Percentiles rank a stretch among this genome's conserved stretches.
phyloP scores from a whole-genome alignment of 768 basidiomycete species.

The Naematelia aurantialba region DNA sequence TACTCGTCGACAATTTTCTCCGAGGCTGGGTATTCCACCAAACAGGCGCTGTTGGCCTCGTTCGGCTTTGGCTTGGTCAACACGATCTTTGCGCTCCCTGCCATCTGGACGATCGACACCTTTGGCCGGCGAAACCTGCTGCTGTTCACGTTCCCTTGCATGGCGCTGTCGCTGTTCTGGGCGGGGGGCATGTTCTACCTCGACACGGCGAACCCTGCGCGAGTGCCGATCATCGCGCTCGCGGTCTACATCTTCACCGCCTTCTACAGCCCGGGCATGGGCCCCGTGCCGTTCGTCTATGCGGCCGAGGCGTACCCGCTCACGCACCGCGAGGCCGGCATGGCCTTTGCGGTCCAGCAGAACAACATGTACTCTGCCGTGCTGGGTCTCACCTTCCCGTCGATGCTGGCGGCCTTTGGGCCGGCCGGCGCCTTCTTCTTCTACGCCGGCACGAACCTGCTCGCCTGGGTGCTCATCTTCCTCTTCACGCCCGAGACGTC shows the following conservation, averaged over 20 bases:
- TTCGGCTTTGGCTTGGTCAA: conserved; percentile 48
- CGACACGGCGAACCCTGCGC: conserved; percentile 41
- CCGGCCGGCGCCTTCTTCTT: conserved; percentile 71
- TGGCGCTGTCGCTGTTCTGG: conserved; percentile 54
- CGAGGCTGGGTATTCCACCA: conserved; percentile 43
- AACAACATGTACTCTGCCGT: conserved; percentile 37
- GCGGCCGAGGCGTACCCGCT: conserved; percentile 77
- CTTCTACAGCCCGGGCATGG: conserved; percentile 60
- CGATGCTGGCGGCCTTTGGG: conserved; percentile 60
- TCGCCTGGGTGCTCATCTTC: conserved; percentile 34
- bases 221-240: conserved; percentile 53
- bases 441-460: conserved; percentile 53
- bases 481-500: conserved; percentile 36
- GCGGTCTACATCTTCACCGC: conserved; percentile 35
- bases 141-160: conserved; percentile 73
- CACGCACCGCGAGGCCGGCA: conserved; percentile 71
- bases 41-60: conserved; percentile 43
- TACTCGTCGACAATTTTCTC: conserved; percentile 52
- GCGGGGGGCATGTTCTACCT: conserved; percentile 54
- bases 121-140: conserved; percentile 72
- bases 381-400: conserved; percentile 57
- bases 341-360: conserved; percentile 65
- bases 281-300: conserved; percentile 70
- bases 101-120: conserved; percentile 56
- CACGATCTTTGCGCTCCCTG: conserved; percentile 7